Evolutionary conservation across 2,329 filamentous ascomycete species (phyloP), one percentile per base, ranked within the genome.

Genomic region (Dothidotthia symphoricarpi): DNA sequence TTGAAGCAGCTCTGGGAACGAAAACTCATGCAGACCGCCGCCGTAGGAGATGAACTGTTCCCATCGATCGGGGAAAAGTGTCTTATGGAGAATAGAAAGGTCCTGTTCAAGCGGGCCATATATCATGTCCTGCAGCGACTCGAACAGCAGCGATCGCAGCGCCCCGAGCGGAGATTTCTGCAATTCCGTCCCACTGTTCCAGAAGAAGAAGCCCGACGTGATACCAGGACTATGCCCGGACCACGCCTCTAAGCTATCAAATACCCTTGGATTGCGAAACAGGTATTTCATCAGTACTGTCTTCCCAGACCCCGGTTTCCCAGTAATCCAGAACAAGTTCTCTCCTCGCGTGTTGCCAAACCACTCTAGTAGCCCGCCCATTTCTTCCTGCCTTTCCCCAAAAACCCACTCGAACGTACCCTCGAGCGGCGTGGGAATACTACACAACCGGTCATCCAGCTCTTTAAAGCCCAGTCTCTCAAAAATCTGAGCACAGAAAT

Each of bases 261-360:
- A 60, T 8, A 57, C 34, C 3, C 40, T 42, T 30, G 49, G 40
- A 26, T 61, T 59, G 11, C 54, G 55, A 33, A 61, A 59, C 3
- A 59, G 34, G 24, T 66, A 65, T 14, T 69, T 66, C 56, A 73
- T 72, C 2, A 75, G 56, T 0, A 71, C 73, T 0, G 70, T 74
- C 42, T 75, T 75, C 1, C 73, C 73, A 0, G 69, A 69, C 0
- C 73, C 73, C 3, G 72, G 66, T 24, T 73, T 56, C 10, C 59
- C 59, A n/a, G 55, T 59, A 11, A 63, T 36, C 59, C 57, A 63
- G 30, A 59, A 63, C 3, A 63, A 36, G 32, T 55, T 55, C 22
- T 57, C 50, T 7, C 57, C 58, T 13, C 45, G 48, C 11, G 39
- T 46, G 15, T 51, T 50, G 0, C 53, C 53, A 16, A 63, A 43